Percentiles rank a stretch among this genome's conserved stretches.
phyloP scores from a whole-genome alignment of 108 stramenopile species.

The Pseudonitzschia multiseries region DNA sequence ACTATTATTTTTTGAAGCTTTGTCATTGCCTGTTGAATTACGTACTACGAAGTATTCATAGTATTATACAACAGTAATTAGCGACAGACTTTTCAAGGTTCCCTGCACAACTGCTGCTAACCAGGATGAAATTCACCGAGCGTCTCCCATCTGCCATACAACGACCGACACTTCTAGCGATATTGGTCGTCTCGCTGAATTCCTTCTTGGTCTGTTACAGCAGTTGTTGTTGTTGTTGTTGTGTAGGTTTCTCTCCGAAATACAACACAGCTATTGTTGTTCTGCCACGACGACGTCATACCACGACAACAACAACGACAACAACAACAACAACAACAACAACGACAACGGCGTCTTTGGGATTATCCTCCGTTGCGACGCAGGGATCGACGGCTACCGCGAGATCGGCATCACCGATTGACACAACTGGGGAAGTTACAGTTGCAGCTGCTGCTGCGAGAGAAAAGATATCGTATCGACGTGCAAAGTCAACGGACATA shows the following conservation, averaged over 20 bases:
- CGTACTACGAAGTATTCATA: too few species aligned
- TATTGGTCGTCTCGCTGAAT: not conserved
- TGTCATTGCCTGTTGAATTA: too few species aligned
- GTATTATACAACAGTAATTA: too few species aligned
- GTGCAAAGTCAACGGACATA: slow-evolving; percentile 1
- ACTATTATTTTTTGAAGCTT: too few species aligned
- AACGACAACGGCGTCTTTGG: not conserved
- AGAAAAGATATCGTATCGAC: slow-evolving; percentile 12
- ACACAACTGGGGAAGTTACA: not conserved
- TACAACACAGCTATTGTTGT: too few species aligned
- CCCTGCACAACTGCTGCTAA: too few species aligned
- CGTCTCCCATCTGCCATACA: not conserved
- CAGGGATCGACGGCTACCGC: not conserved
- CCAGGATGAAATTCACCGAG: not conserved
- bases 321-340: too few species aligned
- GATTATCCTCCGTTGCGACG: not conserved
- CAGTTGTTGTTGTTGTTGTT: too few species aligned
- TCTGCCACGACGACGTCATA: too few species aligned
- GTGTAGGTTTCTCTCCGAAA: slow-evolving; percentile 6
- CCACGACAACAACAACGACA: too few species aligned
- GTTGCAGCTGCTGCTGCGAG: too few species aligned
- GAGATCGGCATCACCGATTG: not conserved
- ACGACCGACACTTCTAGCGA: not conserved
- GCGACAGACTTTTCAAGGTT: too few species aligned
- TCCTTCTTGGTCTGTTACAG: not conserved